Base-by-base conservation (phyloP, 1,284 basidiomycete species). In the Malassezia furfur region DNA sequence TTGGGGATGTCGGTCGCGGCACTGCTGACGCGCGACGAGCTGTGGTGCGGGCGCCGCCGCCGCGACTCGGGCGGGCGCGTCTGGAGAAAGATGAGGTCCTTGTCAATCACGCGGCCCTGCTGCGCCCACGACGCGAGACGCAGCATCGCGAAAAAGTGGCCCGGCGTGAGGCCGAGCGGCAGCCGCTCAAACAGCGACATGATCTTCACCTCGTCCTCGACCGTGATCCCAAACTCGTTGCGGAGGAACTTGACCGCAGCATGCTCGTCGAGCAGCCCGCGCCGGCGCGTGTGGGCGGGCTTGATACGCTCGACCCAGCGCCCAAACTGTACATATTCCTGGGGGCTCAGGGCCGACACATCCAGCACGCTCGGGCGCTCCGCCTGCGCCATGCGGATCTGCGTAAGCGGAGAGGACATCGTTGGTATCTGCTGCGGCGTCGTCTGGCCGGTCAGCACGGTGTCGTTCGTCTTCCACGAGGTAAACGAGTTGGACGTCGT, bases 101-200 rank as follows among this genome's bases (percentile, higher is more conserved):
- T 63, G 34, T 49, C 41, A 2, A 64, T 61, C 0, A 46, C 35
- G 14, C 59, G 54, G 47, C 71, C 71, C 21, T 65, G 67, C 47
- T 74, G 71, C 19, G 64, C 63, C 69, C 70, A 72, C 5, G 72
- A 65, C 9, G 67, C 64, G 11, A 74, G 63, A 22, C 72, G 62
- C 21, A 74, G 56, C 59, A 72, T 64, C 15, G 72, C 72, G 43
- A 63, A 74, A 37, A 74, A 67, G 53, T 73, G 68, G 19, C 71
- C 72, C 1, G 65, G 56, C 10, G 51, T 60, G 10, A 74, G 62
- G 15, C 72, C 72, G 5, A 66, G 48, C 0, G 72, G 70, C 0
- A 66, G 66, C 28, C 70, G 61, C 45, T 74, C 72, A 57, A 74
- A 73, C 19, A 73, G 62, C 10, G 71, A 68, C 45, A 74, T 49